phyloP scores from a whole-genome alignment of 129 eudicot genomes.

The Artemisia argyi region DNA sequence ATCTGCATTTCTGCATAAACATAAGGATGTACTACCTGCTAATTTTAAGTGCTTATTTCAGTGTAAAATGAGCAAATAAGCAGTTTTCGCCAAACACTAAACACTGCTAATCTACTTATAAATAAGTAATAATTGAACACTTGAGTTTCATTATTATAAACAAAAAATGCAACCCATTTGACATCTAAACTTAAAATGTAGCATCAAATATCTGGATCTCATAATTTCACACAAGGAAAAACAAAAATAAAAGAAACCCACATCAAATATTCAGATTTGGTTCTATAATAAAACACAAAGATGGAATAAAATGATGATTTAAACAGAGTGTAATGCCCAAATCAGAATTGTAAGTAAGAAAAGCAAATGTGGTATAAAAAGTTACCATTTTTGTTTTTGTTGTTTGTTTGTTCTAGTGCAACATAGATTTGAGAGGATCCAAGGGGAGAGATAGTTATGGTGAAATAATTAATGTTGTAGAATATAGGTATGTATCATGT shows the following conservation, averaged over 20 bases:
- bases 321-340: no score
- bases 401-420: conserved; percentile 25
- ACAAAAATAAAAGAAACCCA: background rate
- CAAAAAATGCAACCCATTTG: conserved; percentile 7
- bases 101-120: no score
- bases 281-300: conserved; percentile 14
- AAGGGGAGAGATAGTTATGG: background rate
- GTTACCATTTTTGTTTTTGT: conserved; percentile 22
- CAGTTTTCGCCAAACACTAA: no score
- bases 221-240: conserved; percentile 9
- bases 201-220: conserved; percentile 22
- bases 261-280: conserved; percentile 1
- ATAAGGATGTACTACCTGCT: no score
- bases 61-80: no score
- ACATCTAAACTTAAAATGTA: conserved; percentile 3
- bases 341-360: background rate
- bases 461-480: conserved; percentile 6
- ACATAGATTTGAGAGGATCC: conserved; percentile 24
- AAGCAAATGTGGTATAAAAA: conserved; percentile 7
- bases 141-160: background rate
- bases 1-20: no score
- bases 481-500: conserved; percentile 18
- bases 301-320: conserved; percentile 1
- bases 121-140: no score
- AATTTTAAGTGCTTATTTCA: no score